These are phyloP conservation scores for Aphanomyces cochlioides DNA, from an alignment of 352 stramenopile species.

Conservation along the genomic window DNA sequence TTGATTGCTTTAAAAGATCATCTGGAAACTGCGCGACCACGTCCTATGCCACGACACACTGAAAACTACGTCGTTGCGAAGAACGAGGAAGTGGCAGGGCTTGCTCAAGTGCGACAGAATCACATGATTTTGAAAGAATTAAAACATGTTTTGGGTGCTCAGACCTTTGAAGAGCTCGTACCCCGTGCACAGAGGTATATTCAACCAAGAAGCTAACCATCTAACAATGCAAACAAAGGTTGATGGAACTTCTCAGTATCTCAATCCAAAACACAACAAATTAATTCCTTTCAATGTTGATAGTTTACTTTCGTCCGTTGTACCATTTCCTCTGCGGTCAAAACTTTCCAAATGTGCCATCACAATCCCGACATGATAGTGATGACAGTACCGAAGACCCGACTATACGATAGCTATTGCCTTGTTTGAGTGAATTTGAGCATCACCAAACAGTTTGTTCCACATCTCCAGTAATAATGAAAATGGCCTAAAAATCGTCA, in stretches of 20 bases:
- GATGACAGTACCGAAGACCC: too few relatives aligned
- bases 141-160: constrained; percentile 70
- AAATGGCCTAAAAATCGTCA: constrained; percentile 26
- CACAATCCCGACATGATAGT: too few relatives aligned
- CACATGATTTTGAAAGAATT: constrained; percentile 62
- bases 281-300: neutral
- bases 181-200: constrained; percentile 53
- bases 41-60: constrained; percentile 16
- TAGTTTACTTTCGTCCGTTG: too few relatives aligned
- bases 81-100: constrained; percentile 43
- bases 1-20: neutral
- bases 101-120: constrained; percentile 73
- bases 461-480: constrained; percentile 30
- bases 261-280: constrained; percentile 47
- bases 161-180: constrained; percentile 69
- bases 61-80: constrained; percentile 69
- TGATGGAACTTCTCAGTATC: constrained; percentile 79
- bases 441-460: constrained; percentile 20
- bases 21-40: constrained; percentile 31
- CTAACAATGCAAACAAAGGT: neutral
- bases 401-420: constrained; percentile 4
- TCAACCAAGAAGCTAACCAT: too few relatives aligned
- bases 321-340: too few relatives aligned
- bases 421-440: neutral
- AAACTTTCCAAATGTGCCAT: too few relatives aligned